Conservation (phyloP, 306 rosid genomes). For the Vicia villosa region DNA sequence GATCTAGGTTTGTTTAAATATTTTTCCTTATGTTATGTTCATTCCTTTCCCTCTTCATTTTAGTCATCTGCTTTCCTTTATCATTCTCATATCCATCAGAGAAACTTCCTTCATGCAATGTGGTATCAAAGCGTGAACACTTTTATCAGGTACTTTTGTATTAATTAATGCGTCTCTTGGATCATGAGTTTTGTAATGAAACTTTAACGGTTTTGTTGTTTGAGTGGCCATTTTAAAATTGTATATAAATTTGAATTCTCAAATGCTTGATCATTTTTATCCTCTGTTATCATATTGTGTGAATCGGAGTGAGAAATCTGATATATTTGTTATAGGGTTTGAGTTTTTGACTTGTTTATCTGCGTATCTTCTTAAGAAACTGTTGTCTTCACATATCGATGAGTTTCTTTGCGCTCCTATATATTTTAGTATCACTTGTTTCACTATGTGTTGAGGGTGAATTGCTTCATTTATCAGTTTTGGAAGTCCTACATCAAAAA, state of each 20-base stretch:
- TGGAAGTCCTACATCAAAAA: conserved; percentile 76
- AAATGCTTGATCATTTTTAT: too few species aligned
- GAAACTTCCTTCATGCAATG: conserved; percentile 70
- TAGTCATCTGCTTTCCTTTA: neutral
- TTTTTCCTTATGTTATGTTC: conserved; percentile 22
- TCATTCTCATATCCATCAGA: conserved; percentile 49
- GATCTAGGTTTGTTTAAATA: conserved; percentile 68
- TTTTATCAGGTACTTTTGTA: conserved; percentile 67
- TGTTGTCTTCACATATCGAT: neutral
- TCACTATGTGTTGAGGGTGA: conserved; percentile 30
- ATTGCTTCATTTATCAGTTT: conserved; percentile 55
- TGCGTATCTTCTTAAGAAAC: too few species aligned
- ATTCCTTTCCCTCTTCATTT: conserved; percentile 15
- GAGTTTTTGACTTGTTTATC: too few species aligned
- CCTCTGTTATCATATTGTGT: too few species aligned
- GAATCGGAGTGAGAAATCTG: too few species aligned
- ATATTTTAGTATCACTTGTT: conserved; percentile 29
- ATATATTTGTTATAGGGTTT: too few species aligned
- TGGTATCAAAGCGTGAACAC: conserved; percentile 77
- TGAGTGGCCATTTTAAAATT: too few species aligned
- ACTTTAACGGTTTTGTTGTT: too few species aligned
- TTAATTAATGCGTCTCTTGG: neutral
- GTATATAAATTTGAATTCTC: too few species aligned
- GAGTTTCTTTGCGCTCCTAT: conserved; percentile 6
- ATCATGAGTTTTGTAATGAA: too few species aligned